Percentiles rank a stretch among this genome's conserved stretches.
Evolutionary conservation across 768 basidiomycete genomes (phyloP).

Genomic region (Mycena epipterygia): DNA sequence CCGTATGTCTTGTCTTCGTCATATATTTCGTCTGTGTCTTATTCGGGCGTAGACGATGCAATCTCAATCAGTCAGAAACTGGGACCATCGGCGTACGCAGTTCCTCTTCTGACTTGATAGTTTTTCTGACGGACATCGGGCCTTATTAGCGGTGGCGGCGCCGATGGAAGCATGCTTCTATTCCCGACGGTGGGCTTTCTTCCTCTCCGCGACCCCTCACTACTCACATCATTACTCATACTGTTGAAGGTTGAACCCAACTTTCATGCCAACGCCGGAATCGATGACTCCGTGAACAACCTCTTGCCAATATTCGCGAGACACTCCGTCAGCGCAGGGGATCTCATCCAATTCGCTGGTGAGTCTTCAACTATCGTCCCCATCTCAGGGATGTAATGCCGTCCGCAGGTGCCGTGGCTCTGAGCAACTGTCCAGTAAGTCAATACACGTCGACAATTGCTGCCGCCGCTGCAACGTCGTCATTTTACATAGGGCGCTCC

Average conservation of each 20-base stretch:
- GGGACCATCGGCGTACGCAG: neutral
- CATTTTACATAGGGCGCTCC: slow-evolving; percentile 44
- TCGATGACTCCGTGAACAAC: slow-evolving; percentile 34
- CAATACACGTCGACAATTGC: no score
- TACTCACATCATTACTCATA: no score
- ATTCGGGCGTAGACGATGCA: neutral
- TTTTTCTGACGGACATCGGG: no score
- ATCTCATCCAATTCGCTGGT: slow-evolving; percentile 29
- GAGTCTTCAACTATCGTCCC: neutral
- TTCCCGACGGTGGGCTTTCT: slow-evolving; percentile 31
- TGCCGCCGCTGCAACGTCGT: no score
- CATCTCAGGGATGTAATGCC: no score
- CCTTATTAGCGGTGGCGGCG: slow-evolving; percentile 47
- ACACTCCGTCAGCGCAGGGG: slow-evolving; percentile 37
- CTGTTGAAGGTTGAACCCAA: slow-evolving; percentile 23
- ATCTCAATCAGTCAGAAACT: neutral
- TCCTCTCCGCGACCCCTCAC: neutral
- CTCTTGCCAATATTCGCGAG: slow-evolving; percentile 9
- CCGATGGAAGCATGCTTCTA: slow-evolving; percentile 47
- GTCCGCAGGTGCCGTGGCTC: slow-evolving; percentile 44
- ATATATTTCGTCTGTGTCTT: neutral
- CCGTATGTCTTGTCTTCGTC: slow-evolving; percentile 30
- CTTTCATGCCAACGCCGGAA: slow-evolving; percentile 32
- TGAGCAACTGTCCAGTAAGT: slow-evolving; percentile 49
- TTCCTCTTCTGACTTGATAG: neutral